Percentiles rank a stretch among this genome's conserved stretches.
Evolutionary conservation across 164 flowering plant genomes (phyloP).

Genomic region (Hamamelis virginiana): DNA sequence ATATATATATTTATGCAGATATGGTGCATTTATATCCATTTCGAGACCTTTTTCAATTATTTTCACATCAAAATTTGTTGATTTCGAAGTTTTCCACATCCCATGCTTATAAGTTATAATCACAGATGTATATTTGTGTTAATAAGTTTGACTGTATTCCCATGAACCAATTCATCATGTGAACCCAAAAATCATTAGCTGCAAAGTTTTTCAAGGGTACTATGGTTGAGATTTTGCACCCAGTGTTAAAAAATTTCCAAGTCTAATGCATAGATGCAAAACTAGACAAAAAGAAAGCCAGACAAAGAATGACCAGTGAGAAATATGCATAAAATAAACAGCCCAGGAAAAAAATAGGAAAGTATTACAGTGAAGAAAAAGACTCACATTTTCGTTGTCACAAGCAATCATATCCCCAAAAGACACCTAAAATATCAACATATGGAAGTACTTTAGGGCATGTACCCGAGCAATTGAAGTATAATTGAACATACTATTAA

Average conservation of each 20-base stretch:
- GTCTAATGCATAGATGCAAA: no score
- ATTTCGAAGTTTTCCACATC: no score
- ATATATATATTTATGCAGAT: no score
- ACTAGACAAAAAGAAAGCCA: background rate
- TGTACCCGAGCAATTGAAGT: background rate
- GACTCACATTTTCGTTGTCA: slow-evolving; percentile 89
- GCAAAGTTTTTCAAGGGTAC: background rate
- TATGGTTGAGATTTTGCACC: background rate
- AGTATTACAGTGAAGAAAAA: background rate
- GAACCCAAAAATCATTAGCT: background rate
- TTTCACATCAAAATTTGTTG: no score
- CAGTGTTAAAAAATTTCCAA: no score
- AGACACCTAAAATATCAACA: slow-evolving; percentile 60
- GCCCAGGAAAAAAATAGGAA: background rate
- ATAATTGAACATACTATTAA: background rate
- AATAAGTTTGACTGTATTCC: background rate
- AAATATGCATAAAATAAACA: slow-evolving; percentile 1
- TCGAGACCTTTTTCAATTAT: no score
- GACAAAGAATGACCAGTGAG: background rate
- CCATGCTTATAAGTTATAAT: no score
- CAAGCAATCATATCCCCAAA: slow-evolving; percentile 99
- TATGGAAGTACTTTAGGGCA: slow-evolving; percentile 7
- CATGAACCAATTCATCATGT: background rate
- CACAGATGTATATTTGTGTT: no score
- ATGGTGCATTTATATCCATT: no score